These are phyloP conservation scores for Candida glucosophila DNA, from an alignment of 1,139 yeast species.

Conservation along the genomic window DNA sequence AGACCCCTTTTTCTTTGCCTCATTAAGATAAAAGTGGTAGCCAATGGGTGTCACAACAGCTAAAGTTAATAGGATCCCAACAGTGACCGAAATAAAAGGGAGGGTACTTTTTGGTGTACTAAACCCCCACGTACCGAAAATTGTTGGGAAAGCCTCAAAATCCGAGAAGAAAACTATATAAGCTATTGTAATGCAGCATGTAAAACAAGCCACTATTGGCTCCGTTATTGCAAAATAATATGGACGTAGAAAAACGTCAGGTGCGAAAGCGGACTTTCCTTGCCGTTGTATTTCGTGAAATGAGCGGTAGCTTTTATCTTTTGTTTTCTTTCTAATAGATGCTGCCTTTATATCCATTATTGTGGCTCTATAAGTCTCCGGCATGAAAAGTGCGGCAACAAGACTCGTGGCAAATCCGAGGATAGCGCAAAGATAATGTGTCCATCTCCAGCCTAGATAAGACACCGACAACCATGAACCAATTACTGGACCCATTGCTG, in stretches of 20 bases:
- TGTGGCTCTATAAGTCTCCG: constrained; percentile 4
- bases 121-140: constrained; percentile 3
- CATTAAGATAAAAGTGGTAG: constrained; percentile 1
- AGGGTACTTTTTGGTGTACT: constrained; percentile 2
- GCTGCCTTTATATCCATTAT: constrained; percentile 5
- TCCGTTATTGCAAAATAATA: constrained; percentile 3
- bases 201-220: constrained; percentile 4
- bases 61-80: constrained; percentile 3
- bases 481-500: constrained; percentile 5
- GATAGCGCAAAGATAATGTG: constrained; percentile 2
- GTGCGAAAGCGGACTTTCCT: constrained; percentile 3
- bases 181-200: constrained; percentile 3
- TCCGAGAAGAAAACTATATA: constrained; percentile 4
- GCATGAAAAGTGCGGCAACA: constrained; percentile 2
- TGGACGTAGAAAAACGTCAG: constrained; percentile 4
- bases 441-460: constrained; percentile 5
- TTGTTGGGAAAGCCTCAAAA: constrained; percentile 4
- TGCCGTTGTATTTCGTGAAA: constrained; percentile 4
- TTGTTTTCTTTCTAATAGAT: constrained; percentile 3
- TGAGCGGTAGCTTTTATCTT: constrained; percentile 2
- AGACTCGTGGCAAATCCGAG: constrained; percentile 2
- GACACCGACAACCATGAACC: constrained; percentile 4
- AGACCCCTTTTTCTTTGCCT: constrained; percentile 2
- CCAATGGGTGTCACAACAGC: constrained; percentile 2
- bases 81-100: constrained; percentile 4